A percentile compares a stretch with the other conserved stretches of the same genome.
Evolutionary conservation across 495 filamentous ascomycete genomes (phyloP).

Genomic region (Lichina pygmaea): DNA sequence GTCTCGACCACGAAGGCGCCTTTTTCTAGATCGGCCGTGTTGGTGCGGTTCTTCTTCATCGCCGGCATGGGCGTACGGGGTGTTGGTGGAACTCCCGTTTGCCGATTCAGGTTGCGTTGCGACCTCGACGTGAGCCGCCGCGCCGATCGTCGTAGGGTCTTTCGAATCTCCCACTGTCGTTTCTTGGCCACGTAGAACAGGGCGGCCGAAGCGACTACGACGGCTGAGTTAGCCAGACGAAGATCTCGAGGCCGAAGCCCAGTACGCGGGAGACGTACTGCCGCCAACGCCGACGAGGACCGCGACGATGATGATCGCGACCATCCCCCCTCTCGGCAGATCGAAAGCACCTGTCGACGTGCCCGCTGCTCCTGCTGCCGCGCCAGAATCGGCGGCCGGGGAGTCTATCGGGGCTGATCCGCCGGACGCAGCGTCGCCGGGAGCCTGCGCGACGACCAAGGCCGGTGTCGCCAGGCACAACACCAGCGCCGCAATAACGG

Average conservation of each 20-base stretch:
- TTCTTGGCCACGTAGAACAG: slow-evolving; percentile 25
- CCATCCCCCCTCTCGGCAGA: slow-evolving; percentile 1
- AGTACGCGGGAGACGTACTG: background rate
- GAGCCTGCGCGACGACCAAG: background rate
- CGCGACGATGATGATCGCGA: slow-evolving; percentile 3
- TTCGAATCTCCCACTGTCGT: slow-evolving; percentile 23
- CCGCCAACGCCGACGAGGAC: slow-evolving; percentile 2
- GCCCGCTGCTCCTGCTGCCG: slow-evolving; percentile 1
- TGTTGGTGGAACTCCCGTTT: background rate
- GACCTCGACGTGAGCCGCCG: slow-evolving; percentile 12
- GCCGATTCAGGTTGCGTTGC: background rate
- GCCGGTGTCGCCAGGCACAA: background rate
- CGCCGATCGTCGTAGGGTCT: slow-evolving; percentile 17
- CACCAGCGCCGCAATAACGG: background rate
- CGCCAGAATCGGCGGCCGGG: background rate
- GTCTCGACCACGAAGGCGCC: no score
- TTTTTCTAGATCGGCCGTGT: no score
- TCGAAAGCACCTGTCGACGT: background rate
- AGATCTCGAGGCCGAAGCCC: background rate
- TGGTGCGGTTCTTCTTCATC: no score
- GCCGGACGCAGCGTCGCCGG: background rate
- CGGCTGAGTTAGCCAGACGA: background rate
- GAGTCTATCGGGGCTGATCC: background rate
- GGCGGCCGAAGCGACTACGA: slow-evolving; percentile 15
- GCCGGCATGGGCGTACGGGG: background rate